Evolutionary conservation across 2,329 filamentous ascomycete genomes (phyloP), one percentile per base, ranked within the genome.

Genomic region (Verticillium tricorpus): DNA sequence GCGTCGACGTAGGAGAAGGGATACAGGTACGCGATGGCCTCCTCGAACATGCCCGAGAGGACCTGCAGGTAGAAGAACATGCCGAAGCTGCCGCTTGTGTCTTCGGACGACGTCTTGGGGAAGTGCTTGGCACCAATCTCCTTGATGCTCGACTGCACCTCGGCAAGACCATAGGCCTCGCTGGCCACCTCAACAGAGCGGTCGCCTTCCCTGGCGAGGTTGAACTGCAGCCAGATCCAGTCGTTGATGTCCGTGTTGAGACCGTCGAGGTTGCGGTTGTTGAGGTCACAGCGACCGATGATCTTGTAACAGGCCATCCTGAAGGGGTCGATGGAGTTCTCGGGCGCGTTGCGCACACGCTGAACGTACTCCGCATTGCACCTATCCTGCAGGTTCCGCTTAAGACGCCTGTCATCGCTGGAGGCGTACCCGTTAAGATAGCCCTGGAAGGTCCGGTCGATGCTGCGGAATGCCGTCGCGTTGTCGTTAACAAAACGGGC

Each of bases 291-390:
- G 56, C 88, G 92, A 56, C 96, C 95, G 68, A 99, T 90, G 64
- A 99, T 89, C 82, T 99, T 98, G 83, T 98, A 98, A 74, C 95
- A 97, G 57, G 94, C 93, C 87, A 97, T 93, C 60, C 93, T 89
- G 79, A 96, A 99, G 31, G 95, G 95, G 73, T 99, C 95, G 66
- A 96, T 88, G 1, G 91, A 91, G 71, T 93, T 89, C 62, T 95
- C 91, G 0, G 92, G 91, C 0, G 91, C 91, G 69, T 96, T 92
- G 66, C 92, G 89, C 31, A 89, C 85, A 56, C 93, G 89, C 73
- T 96, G 91, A 59, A 90, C 90, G 75, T 96, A 97, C 72, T 97
- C 93, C 65, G 90, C 92, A 68, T 90, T 91, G 76, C 96, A 96
- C 65, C 91, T 90, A 67, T 93, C 91, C 70, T 96, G 91, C 62